Evolutionary conservation across 768 basidiomycete species (phyloP), one percentile per base, ranked within the genome.

Genomic region (Multifurca ochricompacta): DNA sequence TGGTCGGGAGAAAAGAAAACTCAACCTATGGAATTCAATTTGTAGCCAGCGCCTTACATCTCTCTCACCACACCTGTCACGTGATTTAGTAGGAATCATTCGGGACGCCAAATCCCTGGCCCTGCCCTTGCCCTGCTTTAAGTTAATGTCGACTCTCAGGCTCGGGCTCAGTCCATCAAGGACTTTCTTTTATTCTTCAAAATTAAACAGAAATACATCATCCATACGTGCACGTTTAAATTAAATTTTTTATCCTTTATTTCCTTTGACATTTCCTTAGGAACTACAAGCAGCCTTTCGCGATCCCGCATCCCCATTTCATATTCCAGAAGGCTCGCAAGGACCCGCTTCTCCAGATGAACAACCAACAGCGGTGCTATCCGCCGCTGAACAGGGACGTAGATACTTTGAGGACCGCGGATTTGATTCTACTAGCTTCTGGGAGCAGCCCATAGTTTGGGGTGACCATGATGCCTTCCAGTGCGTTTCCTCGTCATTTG

Each of bases 381-480:
- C 54, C 13, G 30, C 47, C 40, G 60, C 53, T 8, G 67, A 69
- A 31, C 70, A 75, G 43, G 84, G 78, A 1, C 69, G 69, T 30
- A 59, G 63, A 25, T 71, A 71, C 54, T 64, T 86, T 21, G 60
- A 66, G 25, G 64, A 72, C 59, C 64, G 72, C 16, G 83, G 84
- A 0, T 80, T 79, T 56, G 82, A 87, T 63, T 73, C 79, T 2
- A 59, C 66, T 25, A 85, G 83, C n/a, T 81, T 89, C 51, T 87
- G 82, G 82, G 83, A 87, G 63, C 87, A 89, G 63, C 71, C 69
- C 13, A 77, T 90, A n/a, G 80, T 75, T 0, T 89, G 87, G 87
- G 87, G 87, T 47, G 83, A 89, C 59, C 81, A 84, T 28, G 87
- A 90, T 61, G 71, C 87, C 1, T 87, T 88, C 64, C 82, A 82